Conservation (phyloP, 2,329 filamentous ascomycete species). For the Alternaria gansuensis region DNA sequence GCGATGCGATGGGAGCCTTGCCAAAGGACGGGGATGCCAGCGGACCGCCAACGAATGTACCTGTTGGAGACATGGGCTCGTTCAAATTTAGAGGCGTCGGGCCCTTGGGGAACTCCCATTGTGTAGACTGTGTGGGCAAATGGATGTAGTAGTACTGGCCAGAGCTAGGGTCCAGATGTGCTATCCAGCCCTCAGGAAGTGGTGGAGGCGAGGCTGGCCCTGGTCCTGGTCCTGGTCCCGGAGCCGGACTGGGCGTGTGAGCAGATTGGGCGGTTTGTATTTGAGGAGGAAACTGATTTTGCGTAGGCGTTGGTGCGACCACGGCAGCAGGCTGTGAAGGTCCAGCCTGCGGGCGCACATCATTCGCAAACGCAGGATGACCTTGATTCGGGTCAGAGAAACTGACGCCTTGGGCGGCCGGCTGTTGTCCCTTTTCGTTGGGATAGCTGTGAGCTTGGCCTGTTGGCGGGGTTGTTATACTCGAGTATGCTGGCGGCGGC, state of each 20-base stretch:
- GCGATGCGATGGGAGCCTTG: slow-evolving; percentile 74
- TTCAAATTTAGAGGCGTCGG: slow-evolving; percentile 89
- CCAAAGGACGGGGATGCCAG: slow-evolving; percentile 61
- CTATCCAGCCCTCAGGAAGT: slow-evolving; percentile 97
- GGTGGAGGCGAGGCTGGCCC: slow-evolving; percentile 87
- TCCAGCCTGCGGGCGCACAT: slow-evolving; percentile 66
- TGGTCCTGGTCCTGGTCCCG: slow-evolving; percentile 67
- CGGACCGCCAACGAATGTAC: slow-evolving; percentile 55
- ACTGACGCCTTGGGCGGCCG: slow-evolving; percentile 39
- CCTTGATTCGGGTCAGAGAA: slow-evolving; percentile 60
- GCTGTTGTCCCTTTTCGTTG: slow-evolving; percentile 74
- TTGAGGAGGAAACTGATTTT: slow-evolving; percentile 37
- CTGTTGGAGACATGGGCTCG: slow-evolving; percentile 82
- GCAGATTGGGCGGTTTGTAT: slow-evolving; percentile 34
- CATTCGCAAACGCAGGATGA: slow-evolving; percentile 92
- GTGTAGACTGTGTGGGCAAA: slow-evolving; percentile 90
- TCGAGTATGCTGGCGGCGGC: slow-evolving; percentile 95
- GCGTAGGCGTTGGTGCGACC: slow-evolving; percentile 45
- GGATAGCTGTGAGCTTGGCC: slow-evolving; percentile 69
- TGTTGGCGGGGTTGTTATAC: slow-evolving; percentile 60
- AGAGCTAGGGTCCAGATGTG: slow-evolving; percentile 92
- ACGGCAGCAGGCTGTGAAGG: slow-evolving; percentile 51
- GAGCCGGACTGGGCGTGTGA: slow-evolving; percentile 55
- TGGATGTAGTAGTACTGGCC: slow-evolving; percentile 99
- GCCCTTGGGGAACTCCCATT: slow-evolving; percentile 98